A percentile compares a stretch with the other conserved stretches of the same genome.
Evolutionary conservation across 176 grass and related monocot species (phyloP).

Genomic region (Aechmea fasciata): DNA sequence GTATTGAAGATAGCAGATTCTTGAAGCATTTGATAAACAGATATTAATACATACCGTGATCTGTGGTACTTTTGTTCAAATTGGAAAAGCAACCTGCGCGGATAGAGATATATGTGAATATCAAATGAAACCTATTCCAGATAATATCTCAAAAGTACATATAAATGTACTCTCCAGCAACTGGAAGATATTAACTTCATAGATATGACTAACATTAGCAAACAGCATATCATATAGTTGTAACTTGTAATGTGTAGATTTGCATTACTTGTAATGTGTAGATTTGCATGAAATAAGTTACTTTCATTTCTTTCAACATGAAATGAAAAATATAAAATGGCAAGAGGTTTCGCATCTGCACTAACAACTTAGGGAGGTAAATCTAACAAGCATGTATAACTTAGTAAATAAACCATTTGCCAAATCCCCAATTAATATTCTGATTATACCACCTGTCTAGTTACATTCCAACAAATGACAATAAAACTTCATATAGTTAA

Average conservation of each 20-base stretch:
- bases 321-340: too few species aligned
- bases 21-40: background rate
- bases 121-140: background rate
- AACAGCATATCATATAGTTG: background rate
- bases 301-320: background rate
- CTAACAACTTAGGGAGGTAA: too few species aligned
- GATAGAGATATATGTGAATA: conserved; percentile 28
- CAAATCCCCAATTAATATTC: background rate
- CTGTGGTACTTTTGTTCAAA: conserved; percentile 29
- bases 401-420: too few species aligned
- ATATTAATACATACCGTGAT: conserved; percentile 54
- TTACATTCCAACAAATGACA: background rate
- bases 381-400: too few species aligned
- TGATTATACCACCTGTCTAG: background rate
- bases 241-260: background rate
- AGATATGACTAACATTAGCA: too few species aligned
- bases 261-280: background rate
- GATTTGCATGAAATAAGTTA: background rate
- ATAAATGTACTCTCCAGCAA: background rate
- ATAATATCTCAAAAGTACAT: background rate
- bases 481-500: background rate
- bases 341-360: too few species aligned
- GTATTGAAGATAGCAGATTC: too few species aligned
- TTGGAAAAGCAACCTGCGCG: conserved; percentile 68
- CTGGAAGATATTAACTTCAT: too few species aligned